These are phyloP conservation scores for Adenanthera pavonina DNA, from an alignment of 306 rosid genomes.

Conservation along the genomic window DNA sequence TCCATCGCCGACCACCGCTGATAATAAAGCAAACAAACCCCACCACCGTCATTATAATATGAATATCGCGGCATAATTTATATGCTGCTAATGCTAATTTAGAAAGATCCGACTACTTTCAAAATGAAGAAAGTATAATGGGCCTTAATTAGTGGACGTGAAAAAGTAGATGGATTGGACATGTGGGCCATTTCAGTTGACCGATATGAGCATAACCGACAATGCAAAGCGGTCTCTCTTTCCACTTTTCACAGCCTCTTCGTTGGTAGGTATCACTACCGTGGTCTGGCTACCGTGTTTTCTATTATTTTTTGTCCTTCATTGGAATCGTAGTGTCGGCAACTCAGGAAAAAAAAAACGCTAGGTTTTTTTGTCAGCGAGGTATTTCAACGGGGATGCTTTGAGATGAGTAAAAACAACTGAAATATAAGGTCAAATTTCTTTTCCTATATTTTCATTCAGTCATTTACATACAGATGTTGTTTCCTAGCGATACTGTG, in stretches of 20 bases:
- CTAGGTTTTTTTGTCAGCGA: not conserved
- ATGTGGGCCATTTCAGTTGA: not conserved
- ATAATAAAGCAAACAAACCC: not conserved
- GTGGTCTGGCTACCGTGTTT: not conserved
- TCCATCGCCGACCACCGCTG: constrained; percentile 79
- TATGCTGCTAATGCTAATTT: too few relatives aligned
- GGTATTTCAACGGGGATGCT: not conserved
- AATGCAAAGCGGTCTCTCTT: too few relatives aligned
- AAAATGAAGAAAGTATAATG: not conserved
- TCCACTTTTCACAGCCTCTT: too few relatives aligned
- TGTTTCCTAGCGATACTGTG: too few relatives aligned
- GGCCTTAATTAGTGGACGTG: not conserved
- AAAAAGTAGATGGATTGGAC: not conserved
- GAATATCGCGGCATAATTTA: too few relatives aligned
- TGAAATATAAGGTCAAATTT: not conserved
- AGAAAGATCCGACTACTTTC: too few relatives aligned
- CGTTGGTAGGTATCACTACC: too few relatives aligned
- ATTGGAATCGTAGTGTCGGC: not conserved
- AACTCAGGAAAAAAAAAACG: not conserved
- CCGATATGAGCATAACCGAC: not conserved
- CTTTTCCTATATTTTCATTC: not conserved
- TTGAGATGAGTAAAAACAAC: not conserved
- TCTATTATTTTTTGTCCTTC: not conserved
- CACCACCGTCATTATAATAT: not conserved
- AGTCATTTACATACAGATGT: too few relatives aligned